phyloP scores from a whole-genome alignment of 805 yeast species.

The Metschnikowia continentalis region DNA sequence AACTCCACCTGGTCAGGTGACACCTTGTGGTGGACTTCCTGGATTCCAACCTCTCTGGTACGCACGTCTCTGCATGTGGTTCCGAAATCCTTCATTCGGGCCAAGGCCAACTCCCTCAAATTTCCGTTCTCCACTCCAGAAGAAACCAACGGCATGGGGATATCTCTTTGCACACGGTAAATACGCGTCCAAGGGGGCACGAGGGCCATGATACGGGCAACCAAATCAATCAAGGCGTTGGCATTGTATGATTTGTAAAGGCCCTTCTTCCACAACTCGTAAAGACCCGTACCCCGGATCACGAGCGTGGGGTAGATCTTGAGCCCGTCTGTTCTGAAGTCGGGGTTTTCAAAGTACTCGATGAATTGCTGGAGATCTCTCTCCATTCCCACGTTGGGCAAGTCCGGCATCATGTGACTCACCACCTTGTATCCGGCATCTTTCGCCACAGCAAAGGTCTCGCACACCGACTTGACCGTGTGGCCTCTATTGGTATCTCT shows the following conservation, averaged over 20 bases:
- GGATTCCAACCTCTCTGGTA: conserved; percentile 97
- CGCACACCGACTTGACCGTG: conserved; percentile 93
- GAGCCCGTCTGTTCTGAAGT: conserved; percentile 93
- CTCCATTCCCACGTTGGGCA: conserved; percentile 98
- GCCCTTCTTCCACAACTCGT: conserved; percentile 96
- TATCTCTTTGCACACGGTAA: conserved; percentile 96
- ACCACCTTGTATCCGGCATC: conserved; percentile 98
- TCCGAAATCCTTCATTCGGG: conserved; percentile 97
- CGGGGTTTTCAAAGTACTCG: conserved; percentile 96
- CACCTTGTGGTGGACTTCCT: conserved; percentile 95
- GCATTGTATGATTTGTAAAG: conserved; percentile 92
- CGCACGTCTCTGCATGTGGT: conserved; percentile 94
- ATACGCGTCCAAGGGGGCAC: conserved; percentile 99
- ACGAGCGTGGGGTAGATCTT: conserved; percentile 95
- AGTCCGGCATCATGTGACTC: conserved; percentile 99
- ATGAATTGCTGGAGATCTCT: conserved; percentile 93
- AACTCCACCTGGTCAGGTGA: conserved; percentile 96
- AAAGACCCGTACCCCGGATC: conserved; percentile 94
- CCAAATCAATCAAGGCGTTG: conserved; percentile 87
- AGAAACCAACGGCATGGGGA: conserved; percentile 97
- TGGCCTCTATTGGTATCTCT: conserved; percentile 98
- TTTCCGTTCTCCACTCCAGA: conserved; percentile 98
- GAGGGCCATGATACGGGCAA: conserved; percentile 90
- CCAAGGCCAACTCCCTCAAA: conserved; percentile 88
- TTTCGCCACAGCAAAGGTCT: conserved; percentile 92